Evolutionary conservation across 2,329 filamentous ascomycete species (phyloP), one percentile per base, ranked within the genome.

Genomic region (Aureobasidium pullulans): DNA sequence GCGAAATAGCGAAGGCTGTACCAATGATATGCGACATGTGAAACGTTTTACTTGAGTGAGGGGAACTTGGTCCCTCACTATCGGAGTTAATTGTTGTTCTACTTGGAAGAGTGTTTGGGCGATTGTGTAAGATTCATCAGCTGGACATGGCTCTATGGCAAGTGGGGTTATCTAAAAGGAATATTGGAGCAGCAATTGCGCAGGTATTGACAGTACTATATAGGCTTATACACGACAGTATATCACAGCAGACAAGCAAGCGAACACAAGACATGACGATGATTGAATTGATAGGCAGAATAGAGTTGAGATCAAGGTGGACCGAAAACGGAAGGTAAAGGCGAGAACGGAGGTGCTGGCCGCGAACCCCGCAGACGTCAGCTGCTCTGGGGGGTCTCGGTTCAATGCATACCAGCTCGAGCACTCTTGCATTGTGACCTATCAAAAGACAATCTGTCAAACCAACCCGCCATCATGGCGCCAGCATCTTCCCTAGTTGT

Each of bases 401-500:
- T 5, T 47, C 19, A 42, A 13, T 42, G 34, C 48, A 34, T 50
- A 39, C 32, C 48, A 50, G 34, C 32, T 39, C 34, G 8, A 39
- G 19, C 23, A n/a, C 19, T 29, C 19, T 3, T n/a, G 4, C 34
- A 50, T 50, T 3, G 23, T 23, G n/a, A n/a, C n/a, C n/a, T n/a
- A n/a, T n/a, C n/a, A n/a, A 37, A 59, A 36, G 15, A 28, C 39
- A 28, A 10, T 29, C 54, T 48, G 15, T n/a, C 31, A 36, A 40
- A 4, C 3, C 29, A 29, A 19, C 10, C 16, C 37, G 23, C 54
- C 52, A 66, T 36, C 63, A 72, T 72, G 70, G 64, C 70, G 59
- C 68, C 70, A 31, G 60, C 69, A 15, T 69, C 68, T 10, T 64
- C 68, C 15, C 62, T 72, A 31, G 61, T 69, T 57, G 61, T 62